These are phyloP conservation scores for Setaria viridis DNA, from an alignment of 202 grass and related monocot genomes.

Conservation along the genomic window DNA sequence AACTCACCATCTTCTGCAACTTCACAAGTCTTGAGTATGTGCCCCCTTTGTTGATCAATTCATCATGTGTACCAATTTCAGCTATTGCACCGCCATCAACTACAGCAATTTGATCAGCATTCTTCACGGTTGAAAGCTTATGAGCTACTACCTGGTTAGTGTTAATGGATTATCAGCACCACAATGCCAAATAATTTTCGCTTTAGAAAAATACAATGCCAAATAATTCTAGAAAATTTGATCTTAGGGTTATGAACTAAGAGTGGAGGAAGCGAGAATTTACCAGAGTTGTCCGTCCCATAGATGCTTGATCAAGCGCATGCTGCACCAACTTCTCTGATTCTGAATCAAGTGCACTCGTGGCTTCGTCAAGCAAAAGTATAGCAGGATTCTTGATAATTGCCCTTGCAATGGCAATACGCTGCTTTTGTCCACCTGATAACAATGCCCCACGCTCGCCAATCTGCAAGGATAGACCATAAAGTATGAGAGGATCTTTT, in stretches of 20 bases:
- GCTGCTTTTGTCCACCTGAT: conserved; percentile 96
- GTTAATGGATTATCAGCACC: conserved; percentile 34
- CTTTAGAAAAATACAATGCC: background rate
- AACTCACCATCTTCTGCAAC: conserved; percentile 92
- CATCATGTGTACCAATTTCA: conserved; percentile 96
- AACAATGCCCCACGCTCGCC: conserved; percentile 89
- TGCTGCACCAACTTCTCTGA: conserved; percentile 96
- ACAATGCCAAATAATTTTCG: background rate
- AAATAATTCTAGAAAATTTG: conserved; percentile 8
- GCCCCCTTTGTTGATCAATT: conserved; percentile 73
- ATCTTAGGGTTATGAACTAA: conserved; percentile 1
- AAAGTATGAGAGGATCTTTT: conserved; percentile 13
- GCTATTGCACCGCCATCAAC: conserved; percentile 80
- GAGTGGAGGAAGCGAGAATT: background rate
- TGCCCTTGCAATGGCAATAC: conserved; percentile 94
- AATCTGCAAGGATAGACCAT: conserved; percentile 61
- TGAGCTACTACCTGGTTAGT: conserved; percentile 89
- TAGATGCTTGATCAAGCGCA: conserved; percentile 98
- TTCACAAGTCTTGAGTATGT: conserved; percentile 94
- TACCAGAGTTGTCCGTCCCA: conserved; percentile 99
- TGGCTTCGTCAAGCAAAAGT: conserved; percentile 98
- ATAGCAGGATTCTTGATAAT: conserved; percentile 93
- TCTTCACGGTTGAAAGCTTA: conserved; percentile 97
- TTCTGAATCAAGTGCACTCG: conserved; percentile 96
- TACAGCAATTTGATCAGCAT: conserved; percentile 93